Evolutionary conservation across 139 green algal genomes (phyloP), one percentile per base, ranked within the genome.

Genomic region (Tetradesmus obliquus): DNA sequence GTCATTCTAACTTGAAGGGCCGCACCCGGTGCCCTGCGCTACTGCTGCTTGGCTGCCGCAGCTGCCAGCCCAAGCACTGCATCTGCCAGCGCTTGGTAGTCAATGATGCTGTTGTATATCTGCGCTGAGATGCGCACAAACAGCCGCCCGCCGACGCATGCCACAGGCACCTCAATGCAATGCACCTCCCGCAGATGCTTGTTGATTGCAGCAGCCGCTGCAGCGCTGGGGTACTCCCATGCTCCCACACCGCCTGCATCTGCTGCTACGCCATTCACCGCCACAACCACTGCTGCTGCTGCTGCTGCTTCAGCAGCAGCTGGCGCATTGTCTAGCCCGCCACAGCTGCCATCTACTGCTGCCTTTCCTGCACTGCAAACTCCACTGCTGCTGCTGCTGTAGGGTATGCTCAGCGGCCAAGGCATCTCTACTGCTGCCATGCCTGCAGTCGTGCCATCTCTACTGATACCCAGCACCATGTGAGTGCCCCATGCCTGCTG

Each of bases 401-500:
- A 3, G 7, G 5, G 57, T 3, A 62, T 7, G 24, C n/a, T 5
- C 55, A 91, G 76, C 6, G 88, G 88, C 88, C 88, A 91, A 1
- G 93, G 93, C 91, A 95, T 22, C 55, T 91, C 32, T 17, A 95
- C 60, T 1, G 88, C 88, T 6, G 89, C 88, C 91, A 95, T 93
- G 57, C 90, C 84, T 62, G 90, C 90, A 69, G 71, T 81, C 24
- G 5, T 55, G 55, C 72, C 90, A 60, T 80, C 83, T 24, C 5
- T 5, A 1, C 24, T 5, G 3, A 89, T 24, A 8, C 90, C 90
- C 3, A 92, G 2, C 32, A 60, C 66, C 24, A 71, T 15, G 10
- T 71, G 51, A 5, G 72, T 74, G 84, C 88, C 84, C 88, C 91
- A 94, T 1, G 79, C 82, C 3, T 32, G 8, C 53, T 62, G 62